A percentile compares a stretch with the other conserved stretches of the same genome.
Evolutionary conservation across 192 early-diverging fungal species (phyloP).

Genomic region (Coemansia sp.): DNA sequence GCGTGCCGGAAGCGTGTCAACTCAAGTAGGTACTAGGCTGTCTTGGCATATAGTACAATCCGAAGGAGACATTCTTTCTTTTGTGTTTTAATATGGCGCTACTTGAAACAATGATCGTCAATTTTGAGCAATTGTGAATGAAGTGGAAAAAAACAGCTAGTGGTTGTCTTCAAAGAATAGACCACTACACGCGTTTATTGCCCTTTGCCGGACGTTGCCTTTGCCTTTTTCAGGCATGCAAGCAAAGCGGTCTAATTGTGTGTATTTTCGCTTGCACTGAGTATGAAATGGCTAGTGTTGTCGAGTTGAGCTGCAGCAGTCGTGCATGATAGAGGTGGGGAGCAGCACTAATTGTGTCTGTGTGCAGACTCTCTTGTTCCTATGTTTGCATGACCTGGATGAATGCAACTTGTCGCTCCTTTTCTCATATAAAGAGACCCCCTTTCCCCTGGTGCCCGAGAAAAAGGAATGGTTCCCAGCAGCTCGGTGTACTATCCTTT

Average conservation of each 20-base stretch:
- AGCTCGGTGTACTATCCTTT: background rate
- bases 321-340: background rate
- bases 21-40: background rate
- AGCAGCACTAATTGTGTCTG: constrained; percentile 1
- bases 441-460: background rate
- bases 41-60: background rate
- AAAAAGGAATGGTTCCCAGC: background rate
- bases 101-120: background rate
- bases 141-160: background rate
- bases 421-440: background rate
- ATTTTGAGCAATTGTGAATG: background rate
- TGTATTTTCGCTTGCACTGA: background rate
- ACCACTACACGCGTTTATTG: background rate
- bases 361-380: background rate
- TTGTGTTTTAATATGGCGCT: background rate
- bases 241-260: background rate
- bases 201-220: background rate
- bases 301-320: background rate
- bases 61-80: background rate
- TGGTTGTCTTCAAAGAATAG: constrained; percentile 4
- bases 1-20: constrained; percentile 10
- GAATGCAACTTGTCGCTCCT: background rate
- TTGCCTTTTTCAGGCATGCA: background rate
- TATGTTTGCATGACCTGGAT: background rate
- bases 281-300: background rate